Base-by-base conservation (phyloP, 2,329 filamentous ascomycete species). In the Cytospora paraplurivora region DNA sequence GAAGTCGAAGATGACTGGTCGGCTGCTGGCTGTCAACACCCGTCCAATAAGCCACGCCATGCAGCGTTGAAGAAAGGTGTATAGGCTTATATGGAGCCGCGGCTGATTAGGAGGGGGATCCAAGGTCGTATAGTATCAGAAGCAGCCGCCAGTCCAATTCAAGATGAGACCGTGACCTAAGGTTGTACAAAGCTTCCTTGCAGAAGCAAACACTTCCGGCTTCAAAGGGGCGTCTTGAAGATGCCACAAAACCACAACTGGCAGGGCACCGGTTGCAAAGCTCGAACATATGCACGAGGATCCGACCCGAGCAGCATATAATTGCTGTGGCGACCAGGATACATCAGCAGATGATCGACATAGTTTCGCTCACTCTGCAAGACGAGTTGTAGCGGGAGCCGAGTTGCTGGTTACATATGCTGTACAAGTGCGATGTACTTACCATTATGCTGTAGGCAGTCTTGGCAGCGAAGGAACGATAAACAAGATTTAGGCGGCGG, bases 31-130 rank as follows among this genome's bases (percentile, higher is more conserved):
- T 63, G 60, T 56, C 52, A 60, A 56, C 8, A 12, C 53, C 51
- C 51, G 60, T 44, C 47, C 54, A 41, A 33, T 52, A 63, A 60
- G 63, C 63, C 63, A 65, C 63, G 60, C 41, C 56, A 60, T 60
- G 56, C 57, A 27, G 33, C 38, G 38, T 37, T 32, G n/a, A 19
- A 21, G 44, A 57, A 52, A 58, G 62, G 60, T 51, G 56, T 17
- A 52, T 34, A 58, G 52, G 38, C 21, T 34, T 59, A 54, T 8
- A 41, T n/a, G 37, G 8, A 27, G 37, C 33, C n/a, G 11, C 27
- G 15, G 13, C 11, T 32, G 50, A 7, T 12, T 17, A 33, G 3
- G n/a, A 35, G 7, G 12, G 4, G 15, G 13, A 1, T n/a, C 3
- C 15, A 35, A 11, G 33, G 11, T 56, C 21, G 47, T 35, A 41